phyloP scores from a whole-genome alignment of 345 rosid species.

The Eucalyptus tenuipes region DNA sequence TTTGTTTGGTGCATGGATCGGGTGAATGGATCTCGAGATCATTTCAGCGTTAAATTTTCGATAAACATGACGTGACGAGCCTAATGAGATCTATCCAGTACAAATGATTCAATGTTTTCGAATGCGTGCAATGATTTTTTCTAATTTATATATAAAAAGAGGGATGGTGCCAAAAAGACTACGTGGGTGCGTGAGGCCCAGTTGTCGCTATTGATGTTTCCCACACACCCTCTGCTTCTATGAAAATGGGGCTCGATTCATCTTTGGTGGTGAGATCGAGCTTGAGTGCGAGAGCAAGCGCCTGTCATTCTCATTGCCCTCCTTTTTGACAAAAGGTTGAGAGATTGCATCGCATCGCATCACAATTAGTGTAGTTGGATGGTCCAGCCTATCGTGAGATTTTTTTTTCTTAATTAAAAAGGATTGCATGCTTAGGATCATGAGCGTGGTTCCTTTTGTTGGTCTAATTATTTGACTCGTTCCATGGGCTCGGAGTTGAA shows the following conservation, averaged over 20 bases:
- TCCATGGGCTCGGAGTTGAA: neutral
- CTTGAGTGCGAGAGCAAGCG: neutral
- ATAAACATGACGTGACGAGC: neutral
- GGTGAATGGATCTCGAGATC: neutral
- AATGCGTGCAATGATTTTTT: neutral
- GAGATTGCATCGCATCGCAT: neutral
- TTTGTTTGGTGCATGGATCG: neutral
- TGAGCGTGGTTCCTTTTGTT: neutral
- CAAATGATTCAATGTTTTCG: neutral
- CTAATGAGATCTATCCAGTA: neutral
- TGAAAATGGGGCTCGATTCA: neutral
- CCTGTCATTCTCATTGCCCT: neutral
- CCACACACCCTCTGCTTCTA: neutral
- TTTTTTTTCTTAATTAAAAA: neutral
- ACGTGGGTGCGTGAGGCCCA: conserved; percentile 23
- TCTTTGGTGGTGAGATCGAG: neutral
- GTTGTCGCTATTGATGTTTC: conserved; percentile 23
- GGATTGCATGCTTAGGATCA: neutral
- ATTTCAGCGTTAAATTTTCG: neutral
- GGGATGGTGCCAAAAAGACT: neutral
- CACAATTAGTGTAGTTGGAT: neutral
- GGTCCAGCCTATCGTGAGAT: neutral
- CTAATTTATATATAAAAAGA: neutral
- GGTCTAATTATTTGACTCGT: neutral
- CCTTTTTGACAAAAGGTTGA: neutral